Evolutionary conservation across 257 asterid genomes (phyloP).

Genomic region (Cynanchum wilfordii): DNA sequence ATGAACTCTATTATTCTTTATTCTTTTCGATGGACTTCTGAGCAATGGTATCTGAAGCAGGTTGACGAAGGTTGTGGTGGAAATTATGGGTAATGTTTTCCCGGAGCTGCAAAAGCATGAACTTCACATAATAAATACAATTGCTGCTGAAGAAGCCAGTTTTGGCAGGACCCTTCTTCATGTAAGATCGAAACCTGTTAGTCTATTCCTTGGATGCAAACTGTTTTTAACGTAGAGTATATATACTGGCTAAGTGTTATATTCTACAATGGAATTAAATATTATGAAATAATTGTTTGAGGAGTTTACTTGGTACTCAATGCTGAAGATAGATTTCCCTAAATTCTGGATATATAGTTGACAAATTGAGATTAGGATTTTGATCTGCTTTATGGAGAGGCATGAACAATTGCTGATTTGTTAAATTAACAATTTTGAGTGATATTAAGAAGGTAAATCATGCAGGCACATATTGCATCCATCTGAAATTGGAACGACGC

Average conservation of each 20-base stretch:
- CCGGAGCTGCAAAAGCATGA: slow-evolving; percentile 80
- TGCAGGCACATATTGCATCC: background rate
- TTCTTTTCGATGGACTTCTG: background rate
- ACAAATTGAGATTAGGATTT: background rate
- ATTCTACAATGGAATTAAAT: background rate
- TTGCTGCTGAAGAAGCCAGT: slow-evolving; percentile 89
- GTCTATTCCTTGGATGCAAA: background rate
- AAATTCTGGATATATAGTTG: background rate
- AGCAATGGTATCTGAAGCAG: slow-evolving; percentile 36
- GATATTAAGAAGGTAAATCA: background rate
- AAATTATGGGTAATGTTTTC: slow-evolving; percentile 76
- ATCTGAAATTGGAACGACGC: background rate
- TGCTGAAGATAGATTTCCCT: background rate
- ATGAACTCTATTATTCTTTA: background rate
- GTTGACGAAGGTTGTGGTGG: slow-evolving; percentile 74
- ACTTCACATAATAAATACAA: slow-evolving; percentile 52
- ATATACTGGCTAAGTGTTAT: background rate
- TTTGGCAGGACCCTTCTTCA: slow-evolving; percentile 86
- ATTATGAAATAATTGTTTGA: background rate
- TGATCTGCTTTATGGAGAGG: background rate
- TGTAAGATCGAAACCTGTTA: slow-evolving; percentile 31
- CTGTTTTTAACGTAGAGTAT: background rate
- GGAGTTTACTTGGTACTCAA: background rate
- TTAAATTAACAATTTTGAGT: background rate
- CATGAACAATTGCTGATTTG: background rate